phyloP scores from a whole-genome alignment of 2,329 filamentous ascomycete species.

The Fusarium floridanum region DNA sequence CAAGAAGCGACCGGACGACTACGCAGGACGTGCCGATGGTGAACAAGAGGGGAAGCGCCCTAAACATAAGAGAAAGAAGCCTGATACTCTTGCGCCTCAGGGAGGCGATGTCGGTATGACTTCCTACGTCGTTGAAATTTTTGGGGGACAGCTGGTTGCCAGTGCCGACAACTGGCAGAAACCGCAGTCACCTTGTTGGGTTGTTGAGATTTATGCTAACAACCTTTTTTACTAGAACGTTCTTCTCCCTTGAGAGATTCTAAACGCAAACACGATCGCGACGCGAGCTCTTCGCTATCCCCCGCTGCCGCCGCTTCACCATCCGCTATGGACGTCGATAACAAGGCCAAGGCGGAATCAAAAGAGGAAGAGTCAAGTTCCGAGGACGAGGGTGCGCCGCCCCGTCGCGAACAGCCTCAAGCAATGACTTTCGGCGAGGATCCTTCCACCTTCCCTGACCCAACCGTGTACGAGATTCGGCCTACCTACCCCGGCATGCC shows the following conservation, averaged over 20 bases:
- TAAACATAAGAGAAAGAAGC: conserved; percentile 86
- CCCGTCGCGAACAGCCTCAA: conserved; percentile 76
- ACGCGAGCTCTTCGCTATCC: conserved; percentile 71
- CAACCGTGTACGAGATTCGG: conserved; percentile 93
- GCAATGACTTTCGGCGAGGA: conserved; percentile 93
- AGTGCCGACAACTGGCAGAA: conserved; percentile 18
- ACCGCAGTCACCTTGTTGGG: neutral
- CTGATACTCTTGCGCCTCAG: conserved; percentile 69
- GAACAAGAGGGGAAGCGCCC: conserved; percentile 67
- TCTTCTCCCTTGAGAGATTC: conserved; percentile 67
- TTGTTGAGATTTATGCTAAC: conserved; percentile 24
- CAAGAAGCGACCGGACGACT: conserved; percentile 72
- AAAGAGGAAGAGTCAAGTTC: conserved; percentile 65
- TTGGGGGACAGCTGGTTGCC: neutral
- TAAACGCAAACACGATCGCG: conserved; percentile 66
- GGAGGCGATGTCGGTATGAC: conserved; percentile 50
- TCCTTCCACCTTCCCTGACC: conserved; percentile 90
- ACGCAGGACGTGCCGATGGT: conserved; percentile 59
- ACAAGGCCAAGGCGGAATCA: conserved; percentile 58
- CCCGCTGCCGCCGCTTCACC: conserved; percentile 66
- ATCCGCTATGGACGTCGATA: conserved; percentile 70
- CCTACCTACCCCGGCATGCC: conserved; percentile 80
- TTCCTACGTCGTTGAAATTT: neutral
- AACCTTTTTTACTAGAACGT: conserved; percentile 56
- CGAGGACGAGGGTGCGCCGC: conserved; percentile 71